phyloP scores from a whole-genome alignment of 495 filamentous ascomycete genomes.

The Jackrogersella multiformis region DNA sequence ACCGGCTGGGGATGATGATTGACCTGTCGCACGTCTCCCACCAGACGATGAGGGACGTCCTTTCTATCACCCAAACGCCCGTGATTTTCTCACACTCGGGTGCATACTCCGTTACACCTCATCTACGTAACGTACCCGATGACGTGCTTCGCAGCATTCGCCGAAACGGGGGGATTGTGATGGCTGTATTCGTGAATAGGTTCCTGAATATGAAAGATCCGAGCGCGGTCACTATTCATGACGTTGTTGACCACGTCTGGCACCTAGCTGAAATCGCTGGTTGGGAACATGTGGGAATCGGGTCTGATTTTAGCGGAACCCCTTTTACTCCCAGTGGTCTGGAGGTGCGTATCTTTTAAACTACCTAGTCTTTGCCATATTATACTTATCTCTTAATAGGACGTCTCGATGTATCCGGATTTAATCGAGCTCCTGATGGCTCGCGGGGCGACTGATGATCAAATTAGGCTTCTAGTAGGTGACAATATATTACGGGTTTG shows the following conservation, averaged over 20 bases:
- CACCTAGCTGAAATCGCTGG: slow-evolving; percentile 65
- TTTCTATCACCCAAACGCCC: slow-evolving; percentile 60
- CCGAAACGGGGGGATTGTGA: slow-evolving; percentile 62
- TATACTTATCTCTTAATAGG: slow-evolving; percentile 51
- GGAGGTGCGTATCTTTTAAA: slow-evolving; percentile 45
- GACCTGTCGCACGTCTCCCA: slow-evolving; percentile 65
- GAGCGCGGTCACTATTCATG: slow-evolving; percentile 64
- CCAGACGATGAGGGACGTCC: slow-evolving; percentile 64
- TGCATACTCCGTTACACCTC: slow-evolving; percentile 61
- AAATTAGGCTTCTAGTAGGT: slow-evolving; percentile 62
- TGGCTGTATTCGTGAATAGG: slow-evolving; percentile 68
- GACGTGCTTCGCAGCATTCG: slow-evolving; percentile 62
- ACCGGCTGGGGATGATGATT: slow-evolving; percentile 58
- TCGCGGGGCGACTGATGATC: slow-evolving; percentile 61
- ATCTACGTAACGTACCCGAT: slow-evolving; percentile 68
- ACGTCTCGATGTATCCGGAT: slow-evolving; percentile 72
- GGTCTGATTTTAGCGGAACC: slow-evolving; percentile 73
- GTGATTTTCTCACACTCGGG: slow-evolving; percentile 68
- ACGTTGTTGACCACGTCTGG: slow-evolving; percentile 70
- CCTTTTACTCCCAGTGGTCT: slow-evolving; percentile 57
- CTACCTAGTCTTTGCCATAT: too few species aligned
- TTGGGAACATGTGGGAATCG: slow-evolving; percentile 68
- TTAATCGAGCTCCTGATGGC: slow-evolving; percentile 57
- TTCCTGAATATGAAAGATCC: slow-evolving; percentile 66
- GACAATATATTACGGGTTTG: slow-evolving; percentile 57